These are phyloP conservation scores for Salinomyces thailandicus DNA, from an alignment of 2,329 filamentous ascomycete genomes.

Conservation along the genomic window DNA sequence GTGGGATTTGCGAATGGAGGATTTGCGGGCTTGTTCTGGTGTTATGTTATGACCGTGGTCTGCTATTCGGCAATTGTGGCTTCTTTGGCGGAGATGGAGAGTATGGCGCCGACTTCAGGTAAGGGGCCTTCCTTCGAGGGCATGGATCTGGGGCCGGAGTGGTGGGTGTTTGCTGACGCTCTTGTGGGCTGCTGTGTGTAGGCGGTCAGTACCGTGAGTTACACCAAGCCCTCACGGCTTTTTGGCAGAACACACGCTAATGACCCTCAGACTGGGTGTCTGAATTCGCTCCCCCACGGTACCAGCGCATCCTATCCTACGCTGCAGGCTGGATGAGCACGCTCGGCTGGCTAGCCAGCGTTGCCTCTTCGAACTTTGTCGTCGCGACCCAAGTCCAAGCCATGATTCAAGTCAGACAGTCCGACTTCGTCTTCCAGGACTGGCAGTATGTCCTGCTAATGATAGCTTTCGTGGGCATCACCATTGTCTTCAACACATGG, in stretches of 20 bases:
- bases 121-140: no score
- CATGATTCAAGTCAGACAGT: slow-evolving; percentile 9
- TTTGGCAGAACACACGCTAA: slow-evolving; percentile 5
- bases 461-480: slow-evolving; percentile 28
- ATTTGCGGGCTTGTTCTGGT: slow-evolving; percentile 25
- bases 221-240: no score
- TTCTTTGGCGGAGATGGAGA: slow-evolving; percentile 25
- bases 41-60: slow-evolving; percentile 21
- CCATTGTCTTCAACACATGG: slow-evolving; percentile 21
- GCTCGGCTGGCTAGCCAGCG: slow-evolving; percentile 28
- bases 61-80: slow-evolving; percentile 22
- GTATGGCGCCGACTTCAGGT: slow-evolving; percentile 25
- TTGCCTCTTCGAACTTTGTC: slow-evolving; percentile 27
- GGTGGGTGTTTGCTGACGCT: not conserved
- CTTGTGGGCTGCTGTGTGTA: no score
- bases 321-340: slow-evolving; percentile 27
- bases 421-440: not conserved
- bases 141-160: no score
- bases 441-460: slow-evolving; percentile 11
- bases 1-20: slow-evolving; percentile 24
- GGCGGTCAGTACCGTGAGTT: slow-evolving; percentile 22
- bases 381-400: slow-evolving; percentile 27
- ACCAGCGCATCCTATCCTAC: slow-evolving; percentile 18
- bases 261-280: slow-evolving; percentile 20
- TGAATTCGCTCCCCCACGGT: slow-evolving; percentile 24